A percentile compares a stretch with the other conserved stretches of the same genome.
These are phyloP conservation scores for Phytophthora cactorum DNA, from an alignment of 352 stramenopile species.

Conservation along the genomic window DNA sequence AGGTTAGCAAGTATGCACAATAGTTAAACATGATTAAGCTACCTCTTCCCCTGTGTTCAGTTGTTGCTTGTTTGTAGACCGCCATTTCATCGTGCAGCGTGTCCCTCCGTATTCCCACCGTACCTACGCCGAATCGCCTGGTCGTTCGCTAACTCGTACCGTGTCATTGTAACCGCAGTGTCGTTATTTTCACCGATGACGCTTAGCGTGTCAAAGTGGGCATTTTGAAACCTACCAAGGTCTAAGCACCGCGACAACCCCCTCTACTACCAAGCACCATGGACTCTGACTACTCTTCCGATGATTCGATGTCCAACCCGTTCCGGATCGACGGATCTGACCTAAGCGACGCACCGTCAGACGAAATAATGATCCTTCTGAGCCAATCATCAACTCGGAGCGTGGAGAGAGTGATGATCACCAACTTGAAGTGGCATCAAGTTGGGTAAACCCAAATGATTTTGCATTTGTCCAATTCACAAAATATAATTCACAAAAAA, in stretches of 20 bases:
- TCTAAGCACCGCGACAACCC: neutral
- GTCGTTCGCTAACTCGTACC: slow-evolving; percentile 2
- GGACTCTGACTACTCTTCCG: neutral
- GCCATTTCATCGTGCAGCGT: neutral
- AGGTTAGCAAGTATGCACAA: neutral
- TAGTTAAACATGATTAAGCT: no score
- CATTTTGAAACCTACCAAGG: neutral
- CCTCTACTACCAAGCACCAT: neutral
- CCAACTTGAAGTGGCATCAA: no score
- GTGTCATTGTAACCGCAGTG: neutral
- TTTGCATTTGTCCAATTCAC: no score
- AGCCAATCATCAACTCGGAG: slow-evolving; percentile 6
- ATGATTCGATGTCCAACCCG: neutral
- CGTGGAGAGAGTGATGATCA: no score
- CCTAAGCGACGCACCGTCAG: neutral
- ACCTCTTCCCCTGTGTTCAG: neutral
- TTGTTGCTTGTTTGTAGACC: neutral
- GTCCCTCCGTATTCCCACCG: neutral
- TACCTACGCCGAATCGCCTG: neutral
- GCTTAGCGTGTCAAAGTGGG: neutral
- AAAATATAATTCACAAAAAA: no score
- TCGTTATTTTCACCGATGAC: neutral
- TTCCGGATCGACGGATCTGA: neutral
- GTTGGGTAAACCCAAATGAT: no score
- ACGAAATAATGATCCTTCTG: neutral